phyloP scores from a whole-genome alignment of 1,284 basidiomycete species.

The Fomitiporia mediterranea region DNA sequence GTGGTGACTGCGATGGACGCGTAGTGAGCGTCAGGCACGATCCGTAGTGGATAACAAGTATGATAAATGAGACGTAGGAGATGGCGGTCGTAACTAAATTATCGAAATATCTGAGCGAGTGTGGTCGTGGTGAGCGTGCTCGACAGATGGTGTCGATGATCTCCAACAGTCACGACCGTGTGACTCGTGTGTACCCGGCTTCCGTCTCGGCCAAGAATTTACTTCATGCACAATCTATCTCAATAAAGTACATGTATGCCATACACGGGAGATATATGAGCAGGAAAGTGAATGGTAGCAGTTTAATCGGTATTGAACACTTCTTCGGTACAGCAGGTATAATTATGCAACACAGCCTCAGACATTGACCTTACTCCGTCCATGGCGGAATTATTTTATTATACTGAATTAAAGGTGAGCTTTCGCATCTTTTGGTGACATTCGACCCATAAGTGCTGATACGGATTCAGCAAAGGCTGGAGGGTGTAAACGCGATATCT shows the following conservation, averaged over 20 bases:
- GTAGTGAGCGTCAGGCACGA: slow-evolving; percentile 14
- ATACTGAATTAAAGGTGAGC: no score
- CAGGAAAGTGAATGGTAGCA: no score
- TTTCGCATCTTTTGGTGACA: no score
- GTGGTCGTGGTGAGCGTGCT: slow-evolving; percentile 1
- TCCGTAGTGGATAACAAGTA: neutral
- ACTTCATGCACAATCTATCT: neutral
- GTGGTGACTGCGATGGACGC: slow-evolving; percentile 18
- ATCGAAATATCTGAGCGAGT: slow-evolving; percentile 1
- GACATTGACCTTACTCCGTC: neutral
- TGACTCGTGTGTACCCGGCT: neutral
- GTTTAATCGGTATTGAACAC: no score
- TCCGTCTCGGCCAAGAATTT: neutral
- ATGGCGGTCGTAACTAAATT: neutral
- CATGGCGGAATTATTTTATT: no score
- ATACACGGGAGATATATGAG: no score
- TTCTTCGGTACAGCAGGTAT: no score
- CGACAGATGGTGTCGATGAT: slow-evolving; percentile 3
- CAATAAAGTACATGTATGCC: no score
- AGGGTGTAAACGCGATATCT: no score
- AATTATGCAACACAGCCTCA: neutral
- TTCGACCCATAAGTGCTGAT: no score
- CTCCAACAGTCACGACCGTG: slow-evolving; percentile 7
- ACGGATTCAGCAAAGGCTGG: no score
- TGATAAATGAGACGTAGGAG: neutral